A percentile compares a stretch with the other conserved stretches of the same genome.
phyloP scores from a whole-genome alignment of 495 filamentous ascomycete species.

The Trichoderma gamsii region DNA sequence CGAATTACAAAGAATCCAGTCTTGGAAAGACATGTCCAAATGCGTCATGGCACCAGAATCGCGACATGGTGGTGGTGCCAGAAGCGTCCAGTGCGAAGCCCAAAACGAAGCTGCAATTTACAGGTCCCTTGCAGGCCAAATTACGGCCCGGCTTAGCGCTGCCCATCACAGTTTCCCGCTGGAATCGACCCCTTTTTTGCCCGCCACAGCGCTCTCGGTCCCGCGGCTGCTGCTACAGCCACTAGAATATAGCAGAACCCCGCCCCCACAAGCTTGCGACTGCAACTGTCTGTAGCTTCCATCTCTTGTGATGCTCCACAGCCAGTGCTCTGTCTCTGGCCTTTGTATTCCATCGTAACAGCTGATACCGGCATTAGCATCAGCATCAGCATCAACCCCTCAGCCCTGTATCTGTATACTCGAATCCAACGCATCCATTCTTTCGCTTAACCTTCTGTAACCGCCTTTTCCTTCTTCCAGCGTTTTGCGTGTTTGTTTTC shows the following conservation, averaged over 20 bases:
- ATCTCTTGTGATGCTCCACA: not conserved
- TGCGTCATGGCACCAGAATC: not conserved
- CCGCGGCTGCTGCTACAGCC: not conserved
- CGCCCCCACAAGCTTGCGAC: too few species aligned
- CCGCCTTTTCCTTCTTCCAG: not conserved
- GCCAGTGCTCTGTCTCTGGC: not conserved
- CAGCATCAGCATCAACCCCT: not conserved
- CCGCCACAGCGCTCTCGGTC: not conserved
- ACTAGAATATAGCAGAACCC: too few species aligned
- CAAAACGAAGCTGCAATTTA: conserved; percentile 8
- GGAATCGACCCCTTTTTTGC: conserved; percentile 3
- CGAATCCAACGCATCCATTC: conserved; percentile 31
- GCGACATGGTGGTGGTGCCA: not conserved
- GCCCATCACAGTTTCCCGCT: not conserved
- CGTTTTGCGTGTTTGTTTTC: conserved; percentile 13
- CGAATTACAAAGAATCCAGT: too few species aligned
- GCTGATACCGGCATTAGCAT: not conserved
- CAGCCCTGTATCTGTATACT: not conserved
- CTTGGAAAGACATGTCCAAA: conserved; percentile 1
- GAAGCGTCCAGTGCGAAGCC: not conserved
- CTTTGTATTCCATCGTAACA: not conserved
- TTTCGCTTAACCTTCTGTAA: conserved; percentile 31
- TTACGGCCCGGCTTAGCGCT: not conserved
- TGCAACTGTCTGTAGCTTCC: not conserved
- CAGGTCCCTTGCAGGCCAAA: not conserved